Conservation (phyloP, 306 rosid genomes). For the Trifolium dubium region DNA sequence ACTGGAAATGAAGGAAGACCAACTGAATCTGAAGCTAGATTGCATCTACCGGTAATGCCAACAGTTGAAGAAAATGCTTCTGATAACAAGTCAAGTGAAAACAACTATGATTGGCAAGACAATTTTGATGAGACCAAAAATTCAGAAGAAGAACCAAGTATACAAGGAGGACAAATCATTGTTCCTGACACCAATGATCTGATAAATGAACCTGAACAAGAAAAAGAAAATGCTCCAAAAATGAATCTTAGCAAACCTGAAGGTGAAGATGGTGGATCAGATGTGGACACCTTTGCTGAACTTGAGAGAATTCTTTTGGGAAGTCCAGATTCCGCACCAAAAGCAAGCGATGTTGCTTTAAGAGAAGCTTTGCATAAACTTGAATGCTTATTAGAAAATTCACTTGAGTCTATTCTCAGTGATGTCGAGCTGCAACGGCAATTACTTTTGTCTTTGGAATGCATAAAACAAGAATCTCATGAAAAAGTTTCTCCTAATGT, state of each 20-base stretch:
- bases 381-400: constrained; percentile 17
- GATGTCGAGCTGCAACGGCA: constrained; percentile 28
- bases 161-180: constrained; percentile 5
- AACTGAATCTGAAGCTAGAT: not conserved
- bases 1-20: not conserved
- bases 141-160: not conserved
- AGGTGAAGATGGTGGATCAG: constrained; percentile 21
- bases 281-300: constrained; percentile 32
- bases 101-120: not conserved
- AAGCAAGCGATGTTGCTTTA: constrained; percentile 14
- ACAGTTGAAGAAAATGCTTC: not conserved
- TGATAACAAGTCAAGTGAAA: not conserved
- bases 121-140: constrained; percentile 5
- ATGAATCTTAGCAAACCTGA: not conserved
- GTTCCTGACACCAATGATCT: constrained; percentile 19
- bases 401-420: constrained; percentile 20
- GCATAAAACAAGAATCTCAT: constrained; percentile 12
- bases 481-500: constrained; percentile 31
- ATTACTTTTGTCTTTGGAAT: constrained; percentile 20
- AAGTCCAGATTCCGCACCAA: constrained; percentile 2
- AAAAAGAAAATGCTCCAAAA: constrained; percentile 15
- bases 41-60: not conserved
- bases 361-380: constrained; percentile 27
- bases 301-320: constrained; percentile 33
- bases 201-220: constrained; percentile 29